Conservation (phyloP, 2,329 filamentous ascomycete genomes). For the Ophiostoma novo-ulmi region DNA sequence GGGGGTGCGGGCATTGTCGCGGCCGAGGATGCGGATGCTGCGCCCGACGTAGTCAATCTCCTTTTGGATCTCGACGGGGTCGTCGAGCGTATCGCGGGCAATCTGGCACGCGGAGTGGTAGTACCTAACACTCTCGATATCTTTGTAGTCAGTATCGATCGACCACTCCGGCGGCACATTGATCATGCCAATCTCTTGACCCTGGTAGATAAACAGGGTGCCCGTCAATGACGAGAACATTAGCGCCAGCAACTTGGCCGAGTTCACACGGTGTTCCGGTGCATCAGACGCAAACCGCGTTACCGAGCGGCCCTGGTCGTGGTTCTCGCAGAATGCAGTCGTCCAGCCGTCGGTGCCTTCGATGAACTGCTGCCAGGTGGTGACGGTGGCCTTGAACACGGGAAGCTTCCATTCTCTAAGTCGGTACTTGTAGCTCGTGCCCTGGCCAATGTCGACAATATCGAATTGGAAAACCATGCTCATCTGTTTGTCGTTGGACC, state of each 20-base stretch:
- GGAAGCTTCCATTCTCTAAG: conserved; percentile 47
- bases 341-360: conserved; percentile 53
- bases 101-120: conserved; percentile 35
- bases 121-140: conserved; percentile 47
- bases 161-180: conserved; percentile 48
- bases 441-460: conserved; percentile 56
- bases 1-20: conserved; percentile 63
- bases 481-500: conserved; percentile 53
- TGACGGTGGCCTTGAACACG: conserved; percentile 40
- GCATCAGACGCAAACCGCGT: conserved; percentile 47
- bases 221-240: conserved; percentile 46
- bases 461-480: conserved; percentile 68
- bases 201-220: conserved; percentile 56
- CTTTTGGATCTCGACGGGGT: conserved; percentile 39
- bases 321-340: conserved; percentile 59
- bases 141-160: conserved; percentile 42
- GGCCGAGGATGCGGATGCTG: conserved; percentile 53
- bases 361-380: conserved; percentile 49
- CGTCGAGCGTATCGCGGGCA: conserved; percentile 27
- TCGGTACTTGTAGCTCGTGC: conserved; percentile 46
- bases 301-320: conserved; percentile 55
- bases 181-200: conserved; percentile 56
- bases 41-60: conserved; percentile 44
- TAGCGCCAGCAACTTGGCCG: conserved; percentile 52
- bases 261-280: conserved; percentile 39